These are phyloP conservation scores for Trebouxia sp. DNA, from an alignment of 139 green algal genomes.

Conservation along the genomic window DNA sequence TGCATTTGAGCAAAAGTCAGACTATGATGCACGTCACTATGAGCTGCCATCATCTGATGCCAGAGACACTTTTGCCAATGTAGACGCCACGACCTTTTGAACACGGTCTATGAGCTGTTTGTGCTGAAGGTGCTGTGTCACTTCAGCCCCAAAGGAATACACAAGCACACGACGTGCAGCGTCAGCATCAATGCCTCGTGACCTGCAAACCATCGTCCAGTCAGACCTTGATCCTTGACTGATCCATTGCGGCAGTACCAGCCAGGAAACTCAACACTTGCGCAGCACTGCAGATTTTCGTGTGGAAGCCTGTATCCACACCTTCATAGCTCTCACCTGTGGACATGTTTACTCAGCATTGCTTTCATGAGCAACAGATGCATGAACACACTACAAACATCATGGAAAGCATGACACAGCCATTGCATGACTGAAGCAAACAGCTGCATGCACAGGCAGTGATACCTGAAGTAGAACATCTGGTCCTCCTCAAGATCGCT, in stretches of 20 bases:
- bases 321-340: too few species aligned
- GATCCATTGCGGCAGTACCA: too few species aligned
- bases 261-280: too few species aligned
- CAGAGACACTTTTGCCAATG: constrained; percentile 15
- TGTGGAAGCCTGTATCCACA: too few species aligned
- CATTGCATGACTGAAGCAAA: too few species aligned
- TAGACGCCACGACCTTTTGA: constrained; percentile 26
- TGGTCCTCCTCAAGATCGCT: constrained; percentile 96
- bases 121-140: constrained; percentile 68
- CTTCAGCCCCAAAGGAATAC: constrained; percentile 87
- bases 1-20: background rate
- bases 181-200: constrained; percentile 76
- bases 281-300: too few species aligned
- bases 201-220: constrained; percentile 51
- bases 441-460: background rate
- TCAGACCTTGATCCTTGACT: too few species aligned
- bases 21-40: background rate
- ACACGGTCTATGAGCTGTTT: constrained; percentile 43
- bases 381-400: too few species aligned
- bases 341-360: too few species aligned
- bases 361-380: too few species aligned
- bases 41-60: background rate
- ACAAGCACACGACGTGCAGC: constrained; percentile 82
- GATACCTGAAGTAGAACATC: constrained; percentile 96
- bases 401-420: too few species aligned